Percentiles rank a stretch among this genome's conserved stretches.
phyloP scores from a whole-genome alignment of 352 stramenopile species.

The Pythium oligandrum region DNA sequence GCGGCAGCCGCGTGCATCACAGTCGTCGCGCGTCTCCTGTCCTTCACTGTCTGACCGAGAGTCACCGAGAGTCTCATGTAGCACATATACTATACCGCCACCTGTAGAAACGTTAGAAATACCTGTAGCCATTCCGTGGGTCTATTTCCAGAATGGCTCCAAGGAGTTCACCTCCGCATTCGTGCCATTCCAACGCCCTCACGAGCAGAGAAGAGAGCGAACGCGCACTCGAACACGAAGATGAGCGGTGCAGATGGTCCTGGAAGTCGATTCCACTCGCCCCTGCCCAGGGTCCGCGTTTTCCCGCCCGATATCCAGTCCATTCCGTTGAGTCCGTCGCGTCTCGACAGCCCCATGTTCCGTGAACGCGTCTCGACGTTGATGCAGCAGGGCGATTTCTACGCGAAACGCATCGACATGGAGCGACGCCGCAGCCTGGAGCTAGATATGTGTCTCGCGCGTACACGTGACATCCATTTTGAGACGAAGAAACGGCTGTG shows the following conservation, averaged over 20 bases:
- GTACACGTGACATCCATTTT: constrained; percentile 36
- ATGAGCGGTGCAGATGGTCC: constrained; percentile 1
- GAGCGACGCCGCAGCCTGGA: constrained; percentile 47
- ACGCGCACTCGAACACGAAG: background rate
- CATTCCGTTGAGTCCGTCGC: constrained; percentile 59
- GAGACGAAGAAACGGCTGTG: constrained; percentile 52
- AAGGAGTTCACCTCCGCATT: too few species aligned
- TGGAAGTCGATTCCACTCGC: constrained; percentile 13
- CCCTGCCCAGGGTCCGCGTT: constrained; percentile 30
- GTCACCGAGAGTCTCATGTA: too few species aligned
- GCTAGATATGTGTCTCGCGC: constrained; percentile 34
- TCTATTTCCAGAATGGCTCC: too few species aligned
- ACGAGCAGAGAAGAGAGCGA: too few species aligned
- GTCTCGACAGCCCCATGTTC: constrained; percentile 72
- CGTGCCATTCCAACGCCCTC: too few species aligned
- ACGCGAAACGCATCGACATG: constrained; percentile 64
- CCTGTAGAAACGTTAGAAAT: too few species aligned
- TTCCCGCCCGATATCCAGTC: constrained; percentile 47
- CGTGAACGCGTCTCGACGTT: constrained; percentile 50
- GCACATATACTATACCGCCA: too few species aligned
- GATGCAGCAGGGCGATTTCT: constrained; percentile 72
- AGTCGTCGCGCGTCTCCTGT: too few species aligned
- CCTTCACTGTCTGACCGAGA: too few species aligned
- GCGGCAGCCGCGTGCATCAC: too few species aligned
- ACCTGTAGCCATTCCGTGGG: too few species aligned